Evolutionary conservation across 2,329 filamentous ascomycete species (phyloP).

Genomic region (Colletotrichum sansevieriae): DNA sequence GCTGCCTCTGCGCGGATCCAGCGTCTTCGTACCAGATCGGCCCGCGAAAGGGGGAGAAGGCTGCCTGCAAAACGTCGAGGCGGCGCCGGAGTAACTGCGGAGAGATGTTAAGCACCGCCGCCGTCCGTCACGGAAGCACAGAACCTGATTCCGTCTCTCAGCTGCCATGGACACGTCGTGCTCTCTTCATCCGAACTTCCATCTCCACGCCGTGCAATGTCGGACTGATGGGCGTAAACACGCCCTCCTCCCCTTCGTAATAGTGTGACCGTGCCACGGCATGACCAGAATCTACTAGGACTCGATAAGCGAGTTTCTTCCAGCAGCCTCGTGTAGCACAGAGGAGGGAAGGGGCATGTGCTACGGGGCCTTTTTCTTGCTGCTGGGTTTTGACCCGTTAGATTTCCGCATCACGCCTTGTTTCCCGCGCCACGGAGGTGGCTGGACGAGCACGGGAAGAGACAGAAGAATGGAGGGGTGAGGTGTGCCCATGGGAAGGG

Average conservation of each 20-base stretch:
- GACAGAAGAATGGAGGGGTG: not conserved
- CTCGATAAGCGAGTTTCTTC: slow-evolving; percentile 36
- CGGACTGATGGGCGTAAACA: not conserved
- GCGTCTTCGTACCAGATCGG: not conserved
- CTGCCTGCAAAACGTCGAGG: no score
- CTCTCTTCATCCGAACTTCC: not conserved
- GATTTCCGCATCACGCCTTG: not conserved
- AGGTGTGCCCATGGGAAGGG: not conserved
- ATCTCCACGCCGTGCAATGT: not conserved
- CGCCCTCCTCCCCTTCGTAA: not conserved
- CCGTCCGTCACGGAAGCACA: no score
- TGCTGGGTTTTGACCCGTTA: not conserved
- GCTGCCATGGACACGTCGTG: no score
- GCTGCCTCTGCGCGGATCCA: not conserved
- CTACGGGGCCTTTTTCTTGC: slow-evolving; percentile 26
- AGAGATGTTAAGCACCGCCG: no score
- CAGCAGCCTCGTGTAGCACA: slow-evolving; percentile 24
- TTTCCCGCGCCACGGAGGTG: not conserved
- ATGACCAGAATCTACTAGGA: slow-evolving; percentile 31
- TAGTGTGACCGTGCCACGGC: slow-evolving; percentile 17
- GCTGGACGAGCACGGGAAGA: not conserved
- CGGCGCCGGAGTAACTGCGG: no score
- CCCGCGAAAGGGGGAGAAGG: no score
- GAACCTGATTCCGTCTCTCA: no score
- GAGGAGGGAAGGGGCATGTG: slow-evolving; percentile 23